Evolutionary conservation across 1,139 yeast genomes (phyloP).

Genomic region (Torulaspora pretoriensis): DNA sequence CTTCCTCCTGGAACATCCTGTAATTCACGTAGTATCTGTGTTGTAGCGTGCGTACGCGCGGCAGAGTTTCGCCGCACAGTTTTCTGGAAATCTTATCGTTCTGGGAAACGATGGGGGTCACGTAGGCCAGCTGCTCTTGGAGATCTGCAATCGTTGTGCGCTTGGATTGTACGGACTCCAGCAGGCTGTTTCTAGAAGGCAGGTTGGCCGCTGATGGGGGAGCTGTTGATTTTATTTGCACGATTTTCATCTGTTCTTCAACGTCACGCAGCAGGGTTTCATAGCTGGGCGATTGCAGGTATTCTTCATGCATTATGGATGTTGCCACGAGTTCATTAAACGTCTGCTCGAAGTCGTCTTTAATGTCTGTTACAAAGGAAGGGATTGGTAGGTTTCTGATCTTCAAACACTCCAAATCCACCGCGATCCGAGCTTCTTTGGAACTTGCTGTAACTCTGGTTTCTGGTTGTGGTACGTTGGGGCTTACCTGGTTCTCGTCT

Average conservation of each 20-base stretch:
- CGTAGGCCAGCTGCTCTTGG: conserved; percentile 14
- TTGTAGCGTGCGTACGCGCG: conserved; percentile 16
- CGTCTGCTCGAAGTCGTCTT: conserved; percentile 16
- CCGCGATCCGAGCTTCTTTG: not conserved
- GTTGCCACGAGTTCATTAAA: conserved; percentile 22
- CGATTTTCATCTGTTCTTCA: conserved; percentile 12
- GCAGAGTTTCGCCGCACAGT: conserved; percentile 17
- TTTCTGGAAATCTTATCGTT: conserved; percentile 11
- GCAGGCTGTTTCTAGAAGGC: conserved; percentile 7
- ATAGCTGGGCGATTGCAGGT: conserved; percentile 3
- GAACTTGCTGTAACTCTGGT: conserved; percentile 21
- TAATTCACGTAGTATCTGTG: conserved; percentile 24
- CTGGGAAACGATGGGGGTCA: conserved; percentile 16
- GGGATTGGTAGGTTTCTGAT: conserved; percentile 15
- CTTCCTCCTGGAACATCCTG: conserved; percentile 19
- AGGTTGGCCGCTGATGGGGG: not conserved
- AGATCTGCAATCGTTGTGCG: conserved; percentile 5
- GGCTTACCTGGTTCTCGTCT: not conserved
- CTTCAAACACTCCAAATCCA: conserved; percentile 15
- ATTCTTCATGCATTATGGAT: conserved; percentile 11
- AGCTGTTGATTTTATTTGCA: not conserved
- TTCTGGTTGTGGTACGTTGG: not conserved
- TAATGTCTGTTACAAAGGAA: conserved; percentile 16
- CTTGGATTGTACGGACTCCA: conserved; percentile 7
- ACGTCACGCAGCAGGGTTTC: conserved; percentile 8